phyloP scores from a whole-genome alignment of 2,329 filamentous ascomycete genomes.

The Penicillium sp. region DNA sequence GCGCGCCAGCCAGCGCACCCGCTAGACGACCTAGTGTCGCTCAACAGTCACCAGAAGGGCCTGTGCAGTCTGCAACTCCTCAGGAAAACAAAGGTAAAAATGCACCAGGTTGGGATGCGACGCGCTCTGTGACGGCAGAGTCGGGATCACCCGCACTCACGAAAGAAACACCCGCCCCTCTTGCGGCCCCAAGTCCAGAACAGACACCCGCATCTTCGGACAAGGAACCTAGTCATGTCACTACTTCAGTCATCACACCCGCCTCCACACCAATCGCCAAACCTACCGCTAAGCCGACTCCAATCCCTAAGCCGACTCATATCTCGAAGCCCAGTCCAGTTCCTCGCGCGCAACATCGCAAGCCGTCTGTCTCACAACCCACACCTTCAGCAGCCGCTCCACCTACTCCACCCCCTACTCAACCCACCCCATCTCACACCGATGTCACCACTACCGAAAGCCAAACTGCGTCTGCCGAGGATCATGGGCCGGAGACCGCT shows the following conservation, averaged over 20 bases:
- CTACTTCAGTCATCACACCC: not conserved
- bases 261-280: not conserved
- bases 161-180: not conserved
- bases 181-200: slow-evolving; percentile 24
- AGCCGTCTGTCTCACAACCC: slow-evolving; percentile 24
- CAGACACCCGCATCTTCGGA: slow-evolving; percentile 16
- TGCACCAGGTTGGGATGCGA: slow-evolving; percentile 3
- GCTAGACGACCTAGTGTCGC: slow-evolving; percentile 41
- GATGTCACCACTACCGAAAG: slow-evolving; percentile 16
- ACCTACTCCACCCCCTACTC: slow-evolving; percentile 15
- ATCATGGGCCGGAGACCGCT: slow-evolving; percentile 11
- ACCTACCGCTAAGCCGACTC: not conserved
- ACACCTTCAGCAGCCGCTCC: not conserved
- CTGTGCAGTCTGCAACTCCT: not conserved
- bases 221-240: slow-evolving; percentile 20
- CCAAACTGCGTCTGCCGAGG: slow-evolving; percentile 13
- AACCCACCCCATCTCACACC: slow-evolving; percentile 18
- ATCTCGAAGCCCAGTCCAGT: slow-evolving; percentile 22
- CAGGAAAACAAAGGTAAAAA: slow-evolving; percentile 4
- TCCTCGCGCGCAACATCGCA: slow-evolving; percentile 27
- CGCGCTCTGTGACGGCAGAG: slow-evolving; percentile 2
- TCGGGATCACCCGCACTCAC: slow-evolving; percentile 1
- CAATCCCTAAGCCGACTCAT: not conserved
- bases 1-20: slow-evolving; percentile 41
- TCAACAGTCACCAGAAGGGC: slow-evolving; percentile 27